phyloP scores from a whole-genome alignment of 2,329 filamentous ascomycete genomes.

The Dactylellina cionopaga region DNA sequence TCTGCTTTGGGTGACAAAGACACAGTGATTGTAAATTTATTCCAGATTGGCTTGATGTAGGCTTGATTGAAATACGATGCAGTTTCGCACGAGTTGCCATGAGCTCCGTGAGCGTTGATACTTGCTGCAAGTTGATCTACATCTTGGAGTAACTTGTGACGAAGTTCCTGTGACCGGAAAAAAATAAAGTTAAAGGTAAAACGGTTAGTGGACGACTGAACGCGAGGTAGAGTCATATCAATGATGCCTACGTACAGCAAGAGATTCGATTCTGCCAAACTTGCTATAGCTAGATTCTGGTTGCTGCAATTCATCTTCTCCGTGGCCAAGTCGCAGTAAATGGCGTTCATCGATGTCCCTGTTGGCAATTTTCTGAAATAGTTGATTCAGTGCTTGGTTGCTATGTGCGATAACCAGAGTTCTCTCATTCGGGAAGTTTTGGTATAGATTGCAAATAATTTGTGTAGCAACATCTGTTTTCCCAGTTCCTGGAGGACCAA shows the following conservation, averaged over 20 bases:
- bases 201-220: not conserved
- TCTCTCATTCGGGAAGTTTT: slow-evolving; percentile 93
- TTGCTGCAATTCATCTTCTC: slow-evolving; percentile 85
- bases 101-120: slow-evolving; percentile 88
- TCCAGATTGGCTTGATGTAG: slow-evolving; percentile 88
- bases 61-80: slow-evolving; percentile 96
- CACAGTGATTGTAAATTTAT: slow-evolving; percentile 75
- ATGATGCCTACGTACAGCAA: slow-evolving; percentile 66
- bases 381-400: slow-evolving; percentile 95
- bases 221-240: not conserved
- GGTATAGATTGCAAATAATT: slow-evolving; percentile 98
- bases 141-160: slow-evolving; percentile 79
- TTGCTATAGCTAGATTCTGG: slow-evolving; percentile 91
- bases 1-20: slow-evolving; percentile 63
- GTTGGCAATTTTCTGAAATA: slow-evolving; percentile 97
- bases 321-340: slow-evolving; percentile 88
- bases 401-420: slow-evolving; percentile 94
- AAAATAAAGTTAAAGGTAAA: slow-evolving; percentile 5
- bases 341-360: slow-evolving; percentile 96
- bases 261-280: slow-evolving; percentile 91
- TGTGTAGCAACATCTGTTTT: slow-evolving; percentile 99
- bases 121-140: slow-evolving; percentile 86
- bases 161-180: slow-evolving; percentile 78
- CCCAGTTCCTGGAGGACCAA: slow-evolving; percentile 94
- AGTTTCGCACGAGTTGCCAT: slow-evolving; percentile 94